Base-by-base conservation (phyloP, 495 filamentous ascomycete species). In the Penicillium daleae region DNA sequence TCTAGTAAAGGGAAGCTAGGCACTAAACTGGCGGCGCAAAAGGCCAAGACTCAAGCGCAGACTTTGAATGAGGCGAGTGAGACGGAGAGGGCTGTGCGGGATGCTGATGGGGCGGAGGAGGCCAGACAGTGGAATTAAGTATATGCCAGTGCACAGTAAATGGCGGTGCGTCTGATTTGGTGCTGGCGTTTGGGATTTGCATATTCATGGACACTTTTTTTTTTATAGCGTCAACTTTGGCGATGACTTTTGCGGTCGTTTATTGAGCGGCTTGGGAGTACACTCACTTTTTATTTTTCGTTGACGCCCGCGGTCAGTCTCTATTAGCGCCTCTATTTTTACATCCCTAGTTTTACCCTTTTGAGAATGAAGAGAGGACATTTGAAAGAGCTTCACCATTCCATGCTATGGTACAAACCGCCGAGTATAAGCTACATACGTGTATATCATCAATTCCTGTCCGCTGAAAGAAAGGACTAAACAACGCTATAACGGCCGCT, bases 401-500 rank as follows among this genome's bases (percentile, higher is more conserved):
- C 27, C 51, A 29, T 54, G 51, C 29, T 54, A 67, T 71, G 56
- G 65, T 73, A 74, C 70, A 70, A n/a, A 33, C 37, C 42, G 53
- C 55, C 12, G 32, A 17, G 8, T 58, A 64, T 35, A 57, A 31
- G 40, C 52, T 21, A 33, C 44, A 54, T 42, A 33, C 22, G 35
- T 29, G 24, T 24, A 27, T 2, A 50, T 27, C 46, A 29, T 50
- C n/a, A 29, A 26, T 42, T 6, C 40, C 19, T 3, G 29, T 1
- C 39, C 40, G 29, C 27, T 17, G 26, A n/a, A 31, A 35, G 21
- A 29, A 10, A 9, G n/a, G 1, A 49, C 72, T 84, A 95, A 62
- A 94, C 86, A 66, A 99, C 92, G 32, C 87, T 97, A 71, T 99
- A 99, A 63, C 95, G 86, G 57, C 95, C 94, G 73, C 88, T 90